Evolutionary conservation across 352 stramenopile species (phyloP), one percentile per base, ranked within the genome.

Genomic region (Phytophthora palmivora): DNA sequence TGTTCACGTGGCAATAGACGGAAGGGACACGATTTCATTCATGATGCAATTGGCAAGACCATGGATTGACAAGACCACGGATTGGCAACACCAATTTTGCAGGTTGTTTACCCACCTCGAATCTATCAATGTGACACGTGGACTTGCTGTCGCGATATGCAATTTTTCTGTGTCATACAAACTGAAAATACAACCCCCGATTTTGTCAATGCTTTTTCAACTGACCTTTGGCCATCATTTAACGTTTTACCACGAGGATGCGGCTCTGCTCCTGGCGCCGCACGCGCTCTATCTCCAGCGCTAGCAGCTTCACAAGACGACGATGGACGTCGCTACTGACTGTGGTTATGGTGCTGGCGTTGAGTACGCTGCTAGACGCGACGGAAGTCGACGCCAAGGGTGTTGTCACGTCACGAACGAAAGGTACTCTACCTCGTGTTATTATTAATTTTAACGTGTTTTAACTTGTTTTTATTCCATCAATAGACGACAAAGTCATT

Each of bases 211-310:
- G 10, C 21, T 34, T 49, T 53, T 41, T 21, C 32, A 22, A 16
- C 49, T 51, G 43, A 19, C 50, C 24, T 43, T 58, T 50, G 42
- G n/a, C 1, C 14, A 10, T 56, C 50, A 67, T 61, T 67, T 56
- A 43, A 60, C 58, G 39, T 60, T 66, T 60, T 33, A 33, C 39
- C 38, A 33, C 8, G 30, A 60, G 11, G 33, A 67, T 72, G 63
- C 63, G 57, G 50, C 38, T 42, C 26, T 32, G 26, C 42, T 49
- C n/a, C 33, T 18, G 12, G 43, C 1, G 33, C 50, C 21, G 19
- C 24, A 38, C 16, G 14, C 52, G 48, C 46, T 12, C 21, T 12
- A 15, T 16, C 7, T 10, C 30, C 4, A 34, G 24, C 21, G 24
- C 16, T 15, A 9, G 14, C 28, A 47, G 34, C 12, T 16, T 11